Base-by-base conservation (phyloP, 768 basidiomycete genomes). In the Royoungia palumana region DNA sequence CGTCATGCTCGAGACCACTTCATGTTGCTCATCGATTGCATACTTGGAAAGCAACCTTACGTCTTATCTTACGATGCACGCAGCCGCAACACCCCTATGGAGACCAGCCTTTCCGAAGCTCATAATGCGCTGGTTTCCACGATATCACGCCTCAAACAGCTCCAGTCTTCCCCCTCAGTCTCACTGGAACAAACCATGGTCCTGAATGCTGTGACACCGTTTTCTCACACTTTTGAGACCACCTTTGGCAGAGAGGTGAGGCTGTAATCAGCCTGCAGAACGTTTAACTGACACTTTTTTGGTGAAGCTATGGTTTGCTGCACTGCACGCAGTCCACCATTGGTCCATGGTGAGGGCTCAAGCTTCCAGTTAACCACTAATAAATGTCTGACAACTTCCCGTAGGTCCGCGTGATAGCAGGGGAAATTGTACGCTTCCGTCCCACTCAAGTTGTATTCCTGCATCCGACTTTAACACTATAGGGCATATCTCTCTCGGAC, bases 1-100 rank as follows among this genome's bases (percentile, higher is more conserved):
- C 82, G 90, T 34, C 90, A 93, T 73, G 88, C 87, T 20, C 76
- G 85, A 47, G 90, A 92, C 60, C 91, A 93, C 60, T 93, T 88
- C 61, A 72, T 75, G 44, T 76, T 91, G 22, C 75, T 91, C 6
- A 59, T 82, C 36, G 79, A 84, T 28, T 78, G 75, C 38, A 67
- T 83, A 43, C 61, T 71, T 19, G 71, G 75, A 12, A 60, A 73
- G 22, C 63, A 70, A 20, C 76, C 79, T 35, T 72, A 77, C 58
- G 69, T 79, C 36, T 62, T 93, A 44, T 87, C 83, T 14, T 93
- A 93, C 63, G 90, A 93, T 65, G 75, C 77, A 16, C 77, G 90
- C 59, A 73, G 71, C 52, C 80, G 90, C 36, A 87, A 90, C 63
- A 89, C 87, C 3, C 87, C 89, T 8, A 91, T 93, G 87, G 90